Evolutionary conservation across 2,329 filamentous ascomycete species (phyloP).

Genomic region (Dendrostoma leiphaemia): DNA sequence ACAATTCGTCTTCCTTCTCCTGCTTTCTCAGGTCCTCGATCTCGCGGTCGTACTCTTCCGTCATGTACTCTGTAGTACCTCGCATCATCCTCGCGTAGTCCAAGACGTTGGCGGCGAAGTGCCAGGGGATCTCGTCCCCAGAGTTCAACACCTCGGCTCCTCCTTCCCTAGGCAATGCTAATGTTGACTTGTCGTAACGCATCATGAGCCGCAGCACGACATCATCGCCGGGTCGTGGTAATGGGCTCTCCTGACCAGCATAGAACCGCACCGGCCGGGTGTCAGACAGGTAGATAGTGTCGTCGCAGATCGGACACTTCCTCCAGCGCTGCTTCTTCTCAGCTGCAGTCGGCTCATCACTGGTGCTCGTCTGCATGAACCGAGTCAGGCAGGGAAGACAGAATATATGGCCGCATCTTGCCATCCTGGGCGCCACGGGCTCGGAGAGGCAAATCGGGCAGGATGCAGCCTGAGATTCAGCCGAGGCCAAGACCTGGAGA

Average conservation of each 20-base stretch:
- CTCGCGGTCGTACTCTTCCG: conserved; percentile 75
- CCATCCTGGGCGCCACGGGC: conserved; percentile 93
- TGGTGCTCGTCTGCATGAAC: conserved; percentile 84
- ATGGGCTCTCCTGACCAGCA: conserved; percentile 77
- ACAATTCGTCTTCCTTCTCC: conserved; percentile 83
- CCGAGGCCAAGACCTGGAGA: conserved; percentile 85
- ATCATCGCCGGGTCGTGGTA: conserved; percentile 81
- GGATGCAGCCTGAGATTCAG: conserved; percentile 81
- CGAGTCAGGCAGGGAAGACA: conserved; percentile 90
- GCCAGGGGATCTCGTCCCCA: conserved; percentile 85
- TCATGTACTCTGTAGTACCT: conserved; percentile 86
- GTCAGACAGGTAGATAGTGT: conserved; percentile 88
- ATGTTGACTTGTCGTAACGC: conserved; percentile 74
- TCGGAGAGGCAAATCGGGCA: conserved; percentile 95
- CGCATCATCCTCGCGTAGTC: conserved; percentile 97
- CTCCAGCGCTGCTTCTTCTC: conserved; percentile 68
- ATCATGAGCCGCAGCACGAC: conserved; percentile 86
- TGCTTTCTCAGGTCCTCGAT: conserved; percentile 71
- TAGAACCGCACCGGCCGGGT: conserved; percentile 90
- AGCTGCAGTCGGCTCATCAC: conserved; percentile 57
- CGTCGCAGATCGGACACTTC: conserved; percentile 95
- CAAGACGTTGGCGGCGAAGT: conserved; percentile 87
- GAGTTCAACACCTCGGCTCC: conserved; percentile 65
- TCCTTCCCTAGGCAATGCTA: conserved; percentile 83
- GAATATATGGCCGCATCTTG: conserved; percentile 95